Conservation (phyloP, 2,329 filamentous ascomycete genomes). For the Akanthomyces dipterigenus region DNA sequence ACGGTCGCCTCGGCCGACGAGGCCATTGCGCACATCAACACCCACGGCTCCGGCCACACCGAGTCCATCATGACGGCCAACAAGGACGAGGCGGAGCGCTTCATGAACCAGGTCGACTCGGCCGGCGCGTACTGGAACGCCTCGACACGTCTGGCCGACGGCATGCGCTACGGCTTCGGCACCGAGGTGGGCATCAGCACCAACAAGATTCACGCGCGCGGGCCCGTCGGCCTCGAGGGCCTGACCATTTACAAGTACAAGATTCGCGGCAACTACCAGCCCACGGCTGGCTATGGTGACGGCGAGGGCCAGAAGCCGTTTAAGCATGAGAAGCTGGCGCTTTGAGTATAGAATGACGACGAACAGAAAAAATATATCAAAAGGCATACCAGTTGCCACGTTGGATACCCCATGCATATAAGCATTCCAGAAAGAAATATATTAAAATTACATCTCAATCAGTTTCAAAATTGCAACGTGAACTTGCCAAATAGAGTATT, state of each 20-base stretch:
- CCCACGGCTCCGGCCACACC: constrained; percentile 88
- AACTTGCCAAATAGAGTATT: no score
- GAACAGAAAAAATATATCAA: constrained; percentile 7
- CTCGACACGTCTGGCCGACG: constrained; percentile 88
- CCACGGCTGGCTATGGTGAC: constrained; percentile 68
- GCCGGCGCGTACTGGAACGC: constrained; percentile 97
- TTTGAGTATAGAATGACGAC: constrained; percentile 22
- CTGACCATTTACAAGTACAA: constrained; percentile 98
- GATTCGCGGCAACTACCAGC: constrained; percentile 74
- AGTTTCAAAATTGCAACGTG: no score
- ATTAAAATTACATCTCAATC: no score
- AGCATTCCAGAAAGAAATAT: neutral
- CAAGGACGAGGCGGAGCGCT: constrained; percentile 62
- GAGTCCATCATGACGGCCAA: constrained; percentile 79
- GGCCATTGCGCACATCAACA: constrained; percentile 84
- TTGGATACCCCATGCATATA: constrained; percentile 7
- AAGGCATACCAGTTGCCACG: constrained; percentile 10
- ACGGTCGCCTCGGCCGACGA: constrained; percentile 61
- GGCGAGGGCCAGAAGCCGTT: constrained; percentile 52
- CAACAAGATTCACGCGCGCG: constrained; percentile 94
- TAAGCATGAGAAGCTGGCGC: constrained; percentile 50
- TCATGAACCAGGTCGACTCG: constrained; percentile 81
- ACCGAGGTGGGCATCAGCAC: constrained; percentile 98
- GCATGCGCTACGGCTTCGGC: constrained; percentile 95
- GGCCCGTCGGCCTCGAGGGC: constrained; percentile 89